Evolutionary conservation across 495 filamentous ascomycete genomes (phyloP), one percentile per base, ranked within the genome.

Genomic region (Podospora pseudopauciseta): DNA sequence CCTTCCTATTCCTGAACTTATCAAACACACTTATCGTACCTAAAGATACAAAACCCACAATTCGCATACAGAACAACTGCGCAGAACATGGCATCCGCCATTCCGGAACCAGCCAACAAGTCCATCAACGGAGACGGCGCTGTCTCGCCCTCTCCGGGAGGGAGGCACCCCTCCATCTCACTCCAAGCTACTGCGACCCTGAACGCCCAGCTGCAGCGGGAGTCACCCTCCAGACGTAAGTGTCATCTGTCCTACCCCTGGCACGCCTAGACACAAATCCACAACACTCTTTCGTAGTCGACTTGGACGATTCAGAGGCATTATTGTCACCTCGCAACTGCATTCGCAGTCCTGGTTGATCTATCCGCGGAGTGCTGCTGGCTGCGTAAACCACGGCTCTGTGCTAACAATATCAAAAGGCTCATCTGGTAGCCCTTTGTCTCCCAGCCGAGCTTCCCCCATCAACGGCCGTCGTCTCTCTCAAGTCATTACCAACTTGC

Each of bases 401-500:
- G 19, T 20, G 18, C 72, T 77, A 18, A 78, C 65, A 49, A 20
- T 30, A 58, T 28, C n/a, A 32, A 23, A 66, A 86, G 84, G 81
- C 13, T 84, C 88, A 3, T 86, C 88, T 20, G 82, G 74, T 62
- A 84, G 83, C 82, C 85, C 86, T 20, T 76, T 79, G 3, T 77
- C 80, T 70, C 85, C 82, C 72, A 83, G 73, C 76, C 83, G 85
- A 63, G 82, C 82, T 61, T 84, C 87, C 6, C 82, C 86, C 11
- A 86, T 84, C 68, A 78, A 81, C 18, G 84, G 86, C 62, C 84
- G 90, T 67, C 82, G 90, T 68, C 84, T 89, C 30, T 93, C 91
- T 15, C 85, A 85, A 44, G 86, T 91, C 53, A 84, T 91, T 49
- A 88, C 90, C 84, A 92, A 90, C 78, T 76, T 94, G 20, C 88